Base-by-base conservation (phyloP, 345 rosid species). In the Pelargonium nanum region DNA sequence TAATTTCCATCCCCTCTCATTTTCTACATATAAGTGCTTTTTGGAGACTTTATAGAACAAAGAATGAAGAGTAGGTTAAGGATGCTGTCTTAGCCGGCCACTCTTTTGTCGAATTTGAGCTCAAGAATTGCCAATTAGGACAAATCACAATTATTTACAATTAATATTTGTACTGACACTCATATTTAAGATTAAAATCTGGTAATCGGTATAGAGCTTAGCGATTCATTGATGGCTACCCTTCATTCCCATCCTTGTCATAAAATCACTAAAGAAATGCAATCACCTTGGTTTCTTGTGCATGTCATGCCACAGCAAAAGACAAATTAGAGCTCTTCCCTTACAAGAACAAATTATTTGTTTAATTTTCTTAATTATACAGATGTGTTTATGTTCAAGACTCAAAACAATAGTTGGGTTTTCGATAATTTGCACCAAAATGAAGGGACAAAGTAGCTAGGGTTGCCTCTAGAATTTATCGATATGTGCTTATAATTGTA, bases 1-100 rank as follows among this genome's bases (percentile, higher is more conserved):
- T 53, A 53, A 22, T 63, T 45, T 4, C 2, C 53, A 12, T 17
- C 23, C 52, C 60, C 64, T 10, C 50, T 63, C 66, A 59, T 44
- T 68, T 60, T 57, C 69, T 30, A 7, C 15, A 45, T 48, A 26
- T 16, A 53, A 23, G 40, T 26, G 22, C 24, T 22, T 51, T 22
- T 58, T 48, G 24, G 53, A 55, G 58, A 53, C 60, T 50, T 53
- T 45, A 26, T 5, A 15, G 20, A 64, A 55, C 45, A 26, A 32
- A 28, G 60, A 71, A 76, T 67, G 48, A 68, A 59, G 79, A 70
- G 61, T 75, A 81, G 77, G 83, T 78, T 72, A 80, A 76, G 70
- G 56, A 68, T 76, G 79, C 76, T 70, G 90, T 72, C 83, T 66
- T 53, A 59, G 87, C 90, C 87, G 85, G 90, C 90, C 75, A 58